Evolutionary conservation across 2,329 filamentous ascomycete species (phyloP), one percentile per base, ranked within the genome.

Genomic region (Colletotrichum tamarilloi): DNA sequence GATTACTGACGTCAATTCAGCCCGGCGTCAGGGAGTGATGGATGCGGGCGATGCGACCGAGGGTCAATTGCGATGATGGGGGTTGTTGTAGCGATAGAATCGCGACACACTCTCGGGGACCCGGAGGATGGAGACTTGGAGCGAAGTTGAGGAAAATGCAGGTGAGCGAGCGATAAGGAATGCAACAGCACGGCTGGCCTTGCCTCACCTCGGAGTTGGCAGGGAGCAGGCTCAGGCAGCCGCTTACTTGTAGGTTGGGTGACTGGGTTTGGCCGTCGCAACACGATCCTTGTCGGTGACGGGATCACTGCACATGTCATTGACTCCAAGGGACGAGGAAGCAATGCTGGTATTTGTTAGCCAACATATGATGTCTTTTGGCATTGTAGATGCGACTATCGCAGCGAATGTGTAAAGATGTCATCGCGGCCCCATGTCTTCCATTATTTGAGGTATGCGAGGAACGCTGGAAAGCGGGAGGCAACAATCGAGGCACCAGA

Each of bases 31-130:
- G 42, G 42, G 16, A 46, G 16, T 7, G 16, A 19, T n/a, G 19
- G 42, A n/a, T 46, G 42, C n/a, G 42, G 42, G 42, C 42, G 42
- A 46, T 16, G 19, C 42, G 42, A 46, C 42, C 42, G 42, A 46
- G 42, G 42, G 19, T 46, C 19, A 46, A 46, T 46, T 46, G 42
- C 42, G 42, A 46, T 46, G 30, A 38, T 56, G 62, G 22, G 16
- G 16, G 49, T 24, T 11, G 22, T 72, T 67, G 81, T 49, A 42
- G 74, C 72, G 56, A 77, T 42, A n/a, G 19, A n/a, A 19, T 46
- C 42, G 19, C 42, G 42, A 46, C 42, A n/a, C 42, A n/a, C 42
- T 19, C 42, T 46, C 42, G 14, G 19, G 42, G 42, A n/a, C 42
- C 42, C 5, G 19, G 19, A 46, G 42, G 42, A 46, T 32, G 30